phyloP scores from a whole-genome alignment of 2,329 filamentous ascomycete species.

The Elsinoe perseae region DNA sequence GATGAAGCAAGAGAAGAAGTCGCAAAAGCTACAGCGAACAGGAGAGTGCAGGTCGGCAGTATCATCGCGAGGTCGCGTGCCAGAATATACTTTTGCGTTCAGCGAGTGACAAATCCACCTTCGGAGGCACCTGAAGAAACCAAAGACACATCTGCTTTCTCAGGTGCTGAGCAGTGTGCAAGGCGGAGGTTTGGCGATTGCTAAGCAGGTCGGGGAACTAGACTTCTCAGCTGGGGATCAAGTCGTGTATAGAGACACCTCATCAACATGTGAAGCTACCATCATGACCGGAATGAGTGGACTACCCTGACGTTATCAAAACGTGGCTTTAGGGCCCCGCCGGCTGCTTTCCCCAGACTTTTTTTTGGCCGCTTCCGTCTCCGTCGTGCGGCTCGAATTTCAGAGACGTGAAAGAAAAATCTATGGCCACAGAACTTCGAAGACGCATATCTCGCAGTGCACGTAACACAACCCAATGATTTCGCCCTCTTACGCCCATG shows the following conservation, averaged over 20 bases:
- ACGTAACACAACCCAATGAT: too few relatives aligned
- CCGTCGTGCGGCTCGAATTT: conserved; percentile 8
- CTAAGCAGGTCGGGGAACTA: background rate
- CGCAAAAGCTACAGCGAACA: conserved; percentile 25
- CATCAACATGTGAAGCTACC: background rate
- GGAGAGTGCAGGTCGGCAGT: background rate
- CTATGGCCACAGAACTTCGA: conserved; percentile 9
- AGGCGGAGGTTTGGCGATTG: background rate
- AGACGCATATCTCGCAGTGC: too few relatives aligned
- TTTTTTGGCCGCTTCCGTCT: background rate
- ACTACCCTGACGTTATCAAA: conserved; percentile 5
- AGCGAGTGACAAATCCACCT: conserved; percentile 7
- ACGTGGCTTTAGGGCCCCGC: conserved; percentile 15
- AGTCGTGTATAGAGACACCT: background rate
- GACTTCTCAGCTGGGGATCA: background rate
- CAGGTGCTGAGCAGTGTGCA: background rate
- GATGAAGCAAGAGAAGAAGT: conserved; percentile 31
- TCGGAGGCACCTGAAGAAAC: conserved; percentile 51
- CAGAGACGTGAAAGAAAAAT: conserved; percentile 8
- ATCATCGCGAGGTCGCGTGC: background rate
- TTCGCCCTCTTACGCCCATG: background rate
- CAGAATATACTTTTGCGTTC: background rate
- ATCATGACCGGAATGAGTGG: background rate
- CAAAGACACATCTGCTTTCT: conserved; percentile 20
- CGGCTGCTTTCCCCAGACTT: conserved; percentile 20